Conservation (phyloP, 768 basidiomycete species). For the Hortiboletus campestris region DNA sequence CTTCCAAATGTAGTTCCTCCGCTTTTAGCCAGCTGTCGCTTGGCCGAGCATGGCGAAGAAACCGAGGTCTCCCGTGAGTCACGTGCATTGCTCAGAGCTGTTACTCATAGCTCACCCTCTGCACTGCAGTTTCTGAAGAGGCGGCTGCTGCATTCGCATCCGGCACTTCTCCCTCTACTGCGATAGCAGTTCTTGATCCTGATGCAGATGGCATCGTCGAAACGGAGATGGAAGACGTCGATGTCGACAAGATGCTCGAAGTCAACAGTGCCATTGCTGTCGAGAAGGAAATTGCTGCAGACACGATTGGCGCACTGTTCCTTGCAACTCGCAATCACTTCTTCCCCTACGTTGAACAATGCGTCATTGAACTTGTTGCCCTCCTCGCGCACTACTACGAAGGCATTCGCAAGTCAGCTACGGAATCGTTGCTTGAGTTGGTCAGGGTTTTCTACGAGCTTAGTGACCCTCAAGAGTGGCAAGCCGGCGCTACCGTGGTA, state of each 20-base stretch:
- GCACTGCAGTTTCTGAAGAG: constrained; percentile 45
- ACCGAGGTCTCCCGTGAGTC: constrained; percentile 41
- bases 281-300: constrained; percentile 98
- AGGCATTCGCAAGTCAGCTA: constrained; percentile 92
- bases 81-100: not conserved
- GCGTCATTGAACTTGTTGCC: constrained; percentile 72
- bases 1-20: constrained; percentile 84
- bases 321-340: constrained; percentile 77
- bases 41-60: constrained; percentile 75
- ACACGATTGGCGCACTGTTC: constrained; percentile 92
- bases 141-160: constrained; percentile 64
- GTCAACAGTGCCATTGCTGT: constrained; percentile 96
- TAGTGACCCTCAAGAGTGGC: constrained; percentile 80
- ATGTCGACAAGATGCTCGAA: constrained; percentile 84
- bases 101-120: constrained; percentile 1
- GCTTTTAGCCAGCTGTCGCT: constrained; percentile 77
- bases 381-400: constrained; percentile 93
- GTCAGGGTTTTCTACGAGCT: constrained; percentile 91
- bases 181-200: constrained; percentile 58
- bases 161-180: constrained; percentile 69
- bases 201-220: constrained; percentile 57
- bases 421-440: constrained; percentile 84
- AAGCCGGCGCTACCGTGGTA: constrained; percentile 65
- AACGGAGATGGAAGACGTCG: constrained; percentile 72
- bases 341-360: constrained; percentile 86